A percentile compares a stretch with the other conserved stretches of the same genome.
Conservation (phyloP, 2,329 filamentous ascomycete genomes). For the Fusarium papillatum region DNA sequence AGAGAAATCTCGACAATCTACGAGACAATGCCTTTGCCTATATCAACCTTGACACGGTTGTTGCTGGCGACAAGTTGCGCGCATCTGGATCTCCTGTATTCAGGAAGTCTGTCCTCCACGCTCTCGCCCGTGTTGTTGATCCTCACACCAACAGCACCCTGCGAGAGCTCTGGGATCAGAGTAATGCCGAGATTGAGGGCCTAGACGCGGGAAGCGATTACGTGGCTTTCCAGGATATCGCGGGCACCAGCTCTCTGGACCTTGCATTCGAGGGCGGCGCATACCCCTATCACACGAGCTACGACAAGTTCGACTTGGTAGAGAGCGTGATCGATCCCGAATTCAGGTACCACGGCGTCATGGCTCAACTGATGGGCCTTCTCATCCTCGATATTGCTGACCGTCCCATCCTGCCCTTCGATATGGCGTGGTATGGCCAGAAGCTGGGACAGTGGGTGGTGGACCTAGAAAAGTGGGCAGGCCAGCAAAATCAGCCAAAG, state of each 20-base stretch:
- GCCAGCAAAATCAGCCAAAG: conserved; percentile 50
- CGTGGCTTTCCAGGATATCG: conserved; percentile 91
- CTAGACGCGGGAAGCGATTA: conserved; percentile 86
- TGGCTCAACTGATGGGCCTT: conserved; percentile 85
- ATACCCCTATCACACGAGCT: conserved; percentile 85
- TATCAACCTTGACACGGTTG: conserved; percentile 89
- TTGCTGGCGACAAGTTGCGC: conserved; percentile 81
- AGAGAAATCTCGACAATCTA: conserved; percentile 82
- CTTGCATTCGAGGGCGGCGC: conserved; percentile 79
- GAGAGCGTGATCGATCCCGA: conserved; percentile 82
- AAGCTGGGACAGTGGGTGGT: conserved; percentile 75
- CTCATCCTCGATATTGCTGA: conserved; percentile 90
- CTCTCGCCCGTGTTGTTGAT: conserved; percentile 82
- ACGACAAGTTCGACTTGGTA: conserved; percentile 94
- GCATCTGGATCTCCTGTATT: conserved; percentile 88
- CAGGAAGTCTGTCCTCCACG: conserved; percentile 77
- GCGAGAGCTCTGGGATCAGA: conserved; percentile 80
- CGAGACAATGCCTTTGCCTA: conserved; percentile 86
- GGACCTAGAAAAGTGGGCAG: conserved; percentile 73
- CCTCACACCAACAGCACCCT: conserved; percentile 80
- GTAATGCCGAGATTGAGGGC: conserved; percentile 71
- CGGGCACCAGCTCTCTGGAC: conserved; percentile 89
- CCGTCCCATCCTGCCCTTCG: conserved; percentile 84
- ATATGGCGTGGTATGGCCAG: conserved; percentile 80
- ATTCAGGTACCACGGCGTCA: conserved; percentile 83